Evolutionary conservation across 305 asterid genomes (phyloP), one percentile per base, ranked within the genome.

Genomic region (Solanum hybrid): DNA sequence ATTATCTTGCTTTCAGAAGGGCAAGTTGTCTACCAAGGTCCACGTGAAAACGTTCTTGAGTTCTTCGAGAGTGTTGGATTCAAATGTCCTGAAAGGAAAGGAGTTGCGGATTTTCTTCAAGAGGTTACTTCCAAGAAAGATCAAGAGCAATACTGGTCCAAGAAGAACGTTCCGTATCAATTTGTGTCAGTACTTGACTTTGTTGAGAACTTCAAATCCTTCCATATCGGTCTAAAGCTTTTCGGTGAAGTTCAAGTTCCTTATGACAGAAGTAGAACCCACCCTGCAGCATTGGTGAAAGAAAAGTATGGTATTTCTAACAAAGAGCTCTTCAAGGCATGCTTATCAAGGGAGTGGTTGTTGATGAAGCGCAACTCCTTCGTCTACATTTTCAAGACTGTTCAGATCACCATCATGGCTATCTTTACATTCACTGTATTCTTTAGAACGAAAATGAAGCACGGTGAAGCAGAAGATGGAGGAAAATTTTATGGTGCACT

Each of bases 41-140:
- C 93, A 14, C 90, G 92, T 37, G 93, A 90, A 22, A 24, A 87
- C n/a, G 89, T 92, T 64, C 92, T 93, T 1, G 92, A 92, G 77
- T 93, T 93, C 88, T 93, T 93, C 24, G 92, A 93, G 56, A 40
- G 86, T 69, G 78, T 89, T 32, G 95, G 95, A 27, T 93, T 93
- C 88, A 93, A 89, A 89, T 93, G 94, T 85, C 95, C 94, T 1
- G 93, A 92, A 24, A 88, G 95, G 86, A 93, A 93, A 90, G 95
- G 94, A 79, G 94, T 89, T 6, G 95, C 95, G 0, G 95, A 93
- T 85, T 93, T 93, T 88, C 91, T 93, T 14, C 95, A 93, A 86
- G 95, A 93, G 79, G 95, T 93, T 14, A 93, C 94, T 75, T 93
- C 95, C 56, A 90, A 87, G 91, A 93, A 92, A 60, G 94, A 93